Percentiles rank a stretch among this genome's conserved stretches.
Conservation (phyloP, 2,329 filamentous ascomycete genomes). For the Albophoma yamanashiensis region DNA sequence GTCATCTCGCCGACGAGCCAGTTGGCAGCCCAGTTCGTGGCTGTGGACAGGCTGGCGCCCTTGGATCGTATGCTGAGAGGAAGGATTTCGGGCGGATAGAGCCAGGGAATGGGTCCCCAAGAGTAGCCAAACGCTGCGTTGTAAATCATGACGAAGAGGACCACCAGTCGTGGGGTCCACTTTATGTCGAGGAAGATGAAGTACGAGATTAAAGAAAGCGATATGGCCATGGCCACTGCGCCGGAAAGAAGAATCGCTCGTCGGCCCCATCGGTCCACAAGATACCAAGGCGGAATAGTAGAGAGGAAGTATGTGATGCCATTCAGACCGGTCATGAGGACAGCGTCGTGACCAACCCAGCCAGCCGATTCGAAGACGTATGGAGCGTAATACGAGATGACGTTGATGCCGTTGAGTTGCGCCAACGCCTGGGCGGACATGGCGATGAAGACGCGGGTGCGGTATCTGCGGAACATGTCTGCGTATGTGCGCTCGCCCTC, state of each 20-base stretch:
- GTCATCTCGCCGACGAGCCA: conserved; percentile 96
- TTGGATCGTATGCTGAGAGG: conserved; percentile 95
- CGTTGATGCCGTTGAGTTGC: conserved; percentile 97
- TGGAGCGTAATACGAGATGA: conserved; percentile 97
- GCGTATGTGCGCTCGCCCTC: conserved; percentile 85
- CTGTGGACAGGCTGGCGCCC: conserved; percentile 90
- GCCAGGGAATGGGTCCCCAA: conserved; percentile 96
- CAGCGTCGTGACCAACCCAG: conserved; percentile 83
- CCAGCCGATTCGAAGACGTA: conserved; percentile 94
- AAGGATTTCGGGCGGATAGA: conserved; percentile 97
- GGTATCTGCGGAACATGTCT: conserved; percentile 93
- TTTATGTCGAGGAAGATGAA: conserved; percentile 82
- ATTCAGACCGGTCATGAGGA: conserved; percentile 97
- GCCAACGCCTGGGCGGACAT: conserved; percentile 97
- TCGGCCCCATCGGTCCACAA: conserved; percentile 86
- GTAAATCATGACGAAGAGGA: conserved; percentile 95
- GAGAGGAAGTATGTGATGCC: conserved; percentile 80
- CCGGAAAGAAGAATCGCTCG: conserved; percentile 83
- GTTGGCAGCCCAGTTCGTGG: conserved; percentile 97
- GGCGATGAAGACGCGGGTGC: conserved; percentile 88
- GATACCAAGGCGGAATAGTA: conserved; percentile 92
- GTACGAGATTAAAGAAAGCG: conserved; percentile 84
- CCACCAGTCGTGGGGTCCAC: conserved; percentile 73
- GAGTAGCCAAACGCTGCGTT: conserved; percentile 92
- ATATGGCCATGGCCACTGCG: conserved; percentile 79